Conservation (phyloP, 1,139 yeast genomes). For the Sugiyamaella grinbergsii region DNA sequence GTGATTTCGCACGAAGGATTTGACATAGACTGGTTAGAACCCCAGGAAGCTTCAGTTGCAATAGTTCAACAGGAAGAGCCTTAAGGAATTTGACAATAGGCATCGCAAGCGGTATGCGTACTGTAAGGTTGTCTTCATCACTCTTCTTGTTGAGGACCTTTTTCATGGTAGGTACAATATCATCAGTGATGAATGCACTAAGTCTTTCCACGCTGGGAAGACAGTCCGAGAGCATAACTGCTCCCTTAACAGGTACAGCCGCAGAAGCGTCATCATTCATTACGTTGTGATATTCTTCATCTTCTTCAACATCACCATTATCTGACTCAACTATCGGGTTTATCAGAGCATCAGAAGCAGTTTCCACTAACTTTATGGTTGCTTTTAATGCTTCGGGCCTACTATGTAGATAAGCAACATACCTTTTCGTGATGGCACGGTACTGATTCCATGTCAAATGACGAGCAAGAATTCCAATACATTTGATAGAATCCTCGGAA, state of each 20-base stretch:
- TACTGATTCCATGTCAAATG: conserved; percentile 79
- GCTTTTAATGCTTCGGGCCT: conserved; percentile 59
- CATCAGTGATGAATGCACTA: conserved; percentile 45
- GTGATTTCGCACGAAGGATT: conserved; percentile 81
- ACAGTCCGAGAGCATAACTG: conserved; percentile 36
- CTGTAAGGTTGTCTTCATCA: conserved; percentile 63
- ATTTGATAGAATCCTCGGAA: conserved; percentile 68
- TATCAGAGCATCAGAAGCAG: conserved; percentile 58
- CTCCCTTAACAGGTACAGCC: conserved; percentile 22
- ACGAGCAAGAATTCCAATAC: conserved; percentile 62
- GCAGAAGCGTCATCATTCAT: not conserved
- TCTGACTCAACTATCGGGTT: conserved; percentile 7
- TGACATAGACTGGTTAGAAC: conserved; percentile 83
- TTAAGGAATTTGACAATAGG: conserved; percentile 72
- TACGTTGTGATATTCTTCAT: conserved; percentile 12
- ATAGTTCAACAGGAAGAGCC: conserved; percentile 60
- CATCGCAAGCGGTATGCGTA: conserved; percentile 78
- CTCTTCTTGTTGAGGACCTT: conserved; percentile 49
- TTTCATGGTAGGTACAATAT: conserved; percentile 60
- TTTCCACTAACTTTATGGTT: conserved; percentile 62
- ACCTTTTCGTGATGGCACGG: conserved; percentile 72
- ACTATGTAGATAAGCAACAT: conserved; percentile 57
- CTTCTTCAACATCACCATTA: conserved; percentile 22
- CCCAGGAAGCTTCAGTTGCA: conserved; percentile 71
- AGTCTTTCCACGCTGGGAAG: conserved; percentile 46